These are phyloP conservation scores for Coemansia sp. DNA, from an alignment of 192 early-diverging fungal species.

Conservation along the genomic window DNA sequence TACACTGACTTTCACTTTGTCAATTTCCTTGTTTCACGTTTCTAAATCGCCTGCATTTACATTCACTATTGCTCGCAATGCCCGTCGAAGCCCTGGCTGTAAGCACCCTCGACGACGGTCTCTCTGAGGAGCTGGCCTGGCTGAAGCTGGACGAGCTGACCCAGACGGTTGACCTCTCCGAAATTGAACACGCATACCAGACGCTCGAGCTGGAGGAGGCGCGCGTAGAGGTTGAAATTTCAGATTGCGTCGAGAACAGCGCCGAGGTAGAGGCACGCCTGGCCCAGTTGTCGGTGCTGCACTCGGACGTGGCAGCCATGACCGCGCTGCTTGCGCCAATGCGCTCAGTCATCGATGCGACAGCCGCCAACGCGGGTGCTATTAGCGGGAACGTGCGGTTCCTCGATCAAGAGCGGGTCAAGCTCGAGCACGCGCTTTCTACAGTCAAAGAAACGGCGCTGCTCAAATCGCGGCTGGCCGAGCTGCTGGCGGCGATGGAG, in stretches of 20 bases:
- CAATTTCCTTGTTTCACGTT: no score
- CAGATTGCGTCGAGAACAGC: constrained; percentile 22
- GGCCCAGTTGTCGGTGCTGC: constrained; percentile 17
- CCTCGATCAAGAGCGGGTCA: constrained; percentile 77
- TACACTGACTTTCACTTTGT: no score
- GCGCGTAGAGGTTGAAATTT: constrained; percentile 44
- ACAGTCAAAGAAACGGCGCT: constrained; percentile 69
- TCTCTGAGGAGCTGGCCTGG: constrained; percentile 16
- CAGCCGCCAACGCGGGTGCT: constrained; percentile 67
- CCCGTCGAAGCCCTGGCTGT: background rate
- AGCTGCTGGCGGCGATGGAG: constrained; percentile 32
- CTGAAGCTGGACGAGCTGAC: constrained; percentile 15
- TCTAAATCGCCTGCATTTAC: no score
- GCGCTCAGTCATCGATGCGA: constrained; percentile 33
- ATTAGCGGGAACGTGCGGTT: constrained; percentile 85
- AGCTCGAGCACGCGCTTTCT: constrained; percentile 65
- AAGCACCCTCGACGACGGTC: constrained; percentile 9
- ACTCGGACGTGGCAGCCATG: constrained; percentile 1
- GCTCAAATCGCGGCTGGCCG: constrained; percentile 40
- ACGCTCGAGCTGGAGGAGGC: constrained; percentile 49
- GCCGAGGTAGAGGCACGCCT: constrained; percentile 12
- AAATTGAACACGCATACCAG: constrained; percentile 35
- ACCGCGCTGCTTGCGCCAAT: constrained; percentile 18
- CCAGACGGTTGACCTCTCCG: constrained; percentile 13
- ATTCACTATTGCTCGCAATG: no score